A percentile compares a stretch with the other conserved stretches of the same genome.
These are phyloP conservation scores for Ambrosiella cleistominuta DNA, from an alignment of 2,329 filamentous ascomycete species.

Conservation along the genomic window DNA sequence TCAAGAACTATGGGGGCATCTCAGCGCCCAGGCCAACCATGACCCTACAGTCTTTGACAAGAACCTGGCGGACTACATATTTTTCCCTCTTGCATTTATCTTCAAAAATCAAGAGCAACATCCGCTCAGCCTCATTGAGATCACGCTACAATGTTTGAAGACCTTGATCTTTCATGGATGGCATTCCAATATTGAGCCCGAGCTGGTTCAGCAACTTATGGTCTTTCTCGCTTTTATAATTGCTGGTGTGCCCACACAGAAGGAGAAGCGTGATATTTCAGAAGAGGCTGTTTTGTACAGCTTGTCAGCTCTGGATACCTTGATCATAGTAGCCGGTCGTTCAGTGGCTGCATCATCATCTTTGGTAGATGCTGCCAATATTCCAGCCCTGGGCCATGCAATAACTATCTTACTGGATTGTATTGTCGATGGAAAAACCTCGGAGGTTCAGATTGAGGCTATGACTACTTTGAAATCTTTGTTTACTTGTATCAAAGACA, in stretches of 20 bases:
- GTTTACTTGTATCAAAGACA: conserved; percentile 47
- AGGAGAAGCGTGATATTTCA: conserved; percentile 28
- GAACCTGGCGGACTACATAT: conserved; percentile 82
- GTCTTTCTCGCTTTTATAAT: conserved; percentile 70
- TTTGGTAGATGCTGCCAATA: conserved; percentile 38
- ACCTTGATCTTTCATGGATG: conserved; percentile 64
- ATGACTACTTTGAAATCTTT: conserved; percentile 46
- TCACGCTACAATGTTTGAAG: conserved; percentile 56
- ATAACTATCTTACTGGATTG: conserved; percentile 66
- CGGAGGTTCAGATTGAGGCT: conserved; percentile 54
- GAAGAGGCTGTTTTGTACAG: conserved; percentile 62
- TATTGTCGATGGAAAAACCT: conserved; percentile 44
- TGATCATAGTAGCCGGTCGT: conserved; percentile 43
- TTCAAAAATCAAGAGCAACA: conserved; percentile 59
- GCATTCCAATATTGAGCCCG: conserved; percentile 50
- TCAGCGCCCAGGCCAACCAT: conserved; percentile 26
- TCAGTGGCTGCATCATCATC: conserved; percentile 31
- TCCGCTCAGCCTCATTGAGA: conserved; percentile 55
- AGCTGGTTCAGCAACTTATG: conserved; percentile 67
- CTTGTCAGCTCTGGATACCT: conserved; percentile 48
- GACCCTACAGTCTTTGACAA: conserved; percentile 45
- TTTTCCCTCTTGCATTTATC: conserved; percentile 80
- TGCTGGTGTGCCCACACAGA: conserved; percentile 48
- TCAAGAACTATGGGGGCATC: conserved; percentile 27
- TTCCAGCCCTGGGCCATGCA: conserved; percentile 67